These are phyloP conservation scores for Platanthera zijinensis DNA, from an alignment of 106 monocot genomes.

Conservation along the genomic window DNA sequence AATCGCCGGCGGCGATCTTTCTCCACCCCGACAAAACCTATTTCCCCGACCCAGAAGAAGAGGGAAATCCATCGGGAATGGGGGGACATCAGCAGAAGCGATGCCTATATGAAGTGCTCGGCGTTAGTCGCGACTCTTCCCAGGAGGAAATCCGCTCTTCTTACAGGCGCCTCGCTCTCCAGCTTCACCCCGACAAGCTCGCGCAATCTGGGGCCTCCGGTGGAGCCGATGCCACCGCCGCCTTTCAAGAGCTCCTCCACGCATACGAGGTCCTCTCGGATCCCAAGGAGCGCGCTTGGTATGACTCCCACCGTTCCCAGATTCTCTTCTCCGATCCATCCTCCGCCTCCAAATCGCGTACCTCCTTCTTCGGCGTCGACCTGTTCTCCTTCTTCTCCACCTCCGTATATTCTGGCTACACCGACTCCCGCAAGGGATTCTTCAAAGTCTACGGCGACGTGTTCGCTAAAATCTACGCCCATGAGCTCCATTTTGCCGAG, in stretches of 20 bases:
- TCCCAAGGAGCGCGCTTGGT: slow-evolving; percentile 69
- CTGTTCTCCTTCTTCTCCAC: slow-evolving; percentile 64
- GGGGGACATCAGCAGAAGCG: slow-evolving; percentile 40
- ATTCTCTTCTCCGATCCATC: slow-evolving; percentile 76
- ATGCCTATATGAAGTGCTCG: slow-evolving; percentile 88
- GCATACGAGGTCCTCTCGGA: slow-evolving; percentile 97
- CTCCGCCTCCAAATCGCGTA: slow-evolving; percentile 12
- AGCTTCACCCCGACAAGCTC: slow-evolving; percentile 97
- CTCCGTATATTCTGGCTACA: slow-evolving; percentile 78
- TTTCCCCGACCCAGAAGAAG: too few species aligned
- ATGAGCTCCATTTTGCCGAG: slow-evolving; percentile 59
- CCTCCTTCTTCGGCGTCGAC: slow-evolving; percentile 43
- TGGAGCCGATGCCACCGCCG: slow-evolving; percentile 51
- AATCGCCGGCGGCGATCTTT: too few species aligned
- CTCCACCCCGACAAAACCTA: too few species aligned
- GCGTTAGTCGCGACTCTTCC: slow-evolving; percentile 56
- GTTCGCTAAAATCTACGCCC: slow-evolving; percentile 52
- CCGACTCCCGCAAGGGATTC: slow-evolving; percentile 70
- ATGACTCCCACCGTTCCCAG: slow-evolving; percentile 94
- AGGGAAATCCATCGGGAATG: neutral
- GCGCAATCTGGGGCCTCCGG: slow-evolving; percentile 19
- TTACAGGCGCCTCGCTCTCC: slow-evolving; percentile 78
- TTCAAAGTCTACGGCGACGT: slow-evolving; percentile 89
- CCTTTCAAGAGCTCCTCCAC: slow-evolving; percentile 88
- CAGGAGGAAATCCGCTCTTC: slow-evolving; percentile 68